Evolutionary conservation across 805 yeast species (phyloP), one percentile per base, ranked within the genome.

Genomic region (Debaryomyces hansenii): DNA sequence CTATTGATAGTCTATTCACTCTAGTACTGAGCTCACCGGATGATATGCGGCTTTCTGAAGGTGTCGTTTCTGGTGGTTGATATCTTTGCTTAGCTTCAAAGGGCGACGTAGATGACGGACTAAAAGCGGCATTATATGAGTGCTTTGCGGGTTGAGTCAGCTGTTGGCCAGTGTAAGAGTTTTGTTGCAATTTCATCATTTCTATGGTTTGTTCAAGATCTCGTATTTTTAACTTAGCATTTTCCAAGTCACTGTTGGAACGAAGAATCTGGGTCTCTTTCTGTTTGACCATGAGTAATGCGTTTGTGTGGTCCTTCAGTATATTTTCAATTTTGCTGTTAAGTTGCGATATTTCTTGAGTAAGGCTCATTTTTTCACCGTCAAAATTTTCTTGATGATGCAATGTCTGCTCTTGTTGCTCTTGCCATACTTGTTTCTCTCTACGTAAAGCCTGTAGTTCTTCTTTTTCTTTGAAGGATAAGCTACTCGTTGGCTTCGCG

Each of bases 231-330:
- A 74, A 61, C 43, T 76, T 78, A 4, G 84, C 72, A 37, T 72
- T 75, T 38, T 84, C 90, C 40, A 83, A 62, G 56, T 88, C 94
- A 40, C 82, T 77, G 36, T 70, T 77, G 20, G 82, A 66, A 37
- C 94, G 67, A 37, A 76, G 70, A 7, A 87, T 62, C 58, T 84
- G 90, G 0, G 88, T 80, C 41, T 87, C 94, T 52, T 81, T 83
- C 28, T 87, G 83, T 60, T 85, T 85, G 20, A 80, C 59, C 45
- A 75, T 69, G 54, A 84, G 68, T 37, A 69, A 67, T 40, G 77
- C 72, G 35, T 71, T 72, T 2, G 84, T 79, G 41, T 75, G 74
- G 41, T 80, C 83, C 40, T 75, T 79, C 50, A 71, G 72, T 37
- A 77, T 58, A 42, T 60, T 69, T 15, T 78, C 82, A 11, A 70